Percentiles rank a stretch among this genome's conserved stretches.
Conservation (phyloP, 805 yeast genomes). For the Candida jianshihensis region DNA sequence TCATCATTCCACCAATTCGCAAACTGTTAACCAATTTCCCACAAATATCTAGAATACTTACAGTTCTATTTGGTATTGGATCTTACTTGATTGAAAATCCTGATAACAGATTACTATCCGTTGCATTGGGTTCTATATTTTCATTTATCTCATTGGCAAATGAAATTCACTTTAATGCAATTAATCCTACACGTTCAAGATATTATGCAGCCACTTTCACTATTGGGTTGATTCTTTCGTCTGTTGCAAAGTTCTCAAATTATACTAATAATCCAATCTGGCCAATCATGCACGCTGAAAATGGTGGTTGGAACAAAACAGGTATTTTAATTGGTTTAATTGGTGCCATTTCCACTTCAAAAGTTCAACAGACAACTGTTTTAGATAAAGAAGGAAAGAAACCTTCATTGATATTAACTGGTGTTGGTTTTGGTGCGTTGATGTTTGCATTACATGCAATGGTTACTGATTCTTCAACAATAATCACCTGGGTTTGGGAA, state of each 20-base stretch:
- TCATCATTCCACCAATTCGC: slow-evolving; percentile 40
- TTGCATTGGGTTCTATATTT: slow-evolving; percentile 62
- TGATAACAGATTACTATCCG: slow-evolving; percentile 54
- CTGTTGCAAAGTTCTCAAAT: slow-evolving; percentile 66
- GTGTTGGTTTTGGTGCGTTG: slow-evolving; percentile 70
- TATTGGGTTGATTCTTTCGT: slow-evolving; percentile 67
- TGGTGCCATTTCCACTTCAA: slow-evolving; percentile 58
- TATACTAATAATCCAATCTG: slow-evolving; percentile 91
- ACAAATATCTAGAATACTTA: slow-evolving; percentile 43
- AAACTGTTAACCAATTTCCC: slow-evolving; percentile 37
- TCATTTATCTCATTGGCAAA: slow-evolving; percentile 48
- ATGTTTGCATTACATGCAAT: slow-evolving; percentile 67
- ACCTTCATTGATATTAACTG: slow-evolving; percentile 42
- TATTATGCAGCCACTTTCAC: slow-evolving; percentile 45
- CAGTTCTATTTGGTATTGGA: slow-evolving; percentile 65
- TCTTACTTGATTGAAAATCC: slow-evolving; percentile 68
- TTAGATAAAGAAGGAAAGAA: slow-evolving; percentile 17
- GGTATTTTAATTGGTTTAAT: slow-evolving; percentile 60
- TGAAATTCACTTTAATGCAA: slow-evolving; percentile 23
- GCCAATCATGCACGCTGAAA: slow-evolving; percentile 83
- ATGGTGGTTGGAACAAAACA: slow-evolving; percentile 78
- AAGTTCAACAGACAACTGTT: slow-evolving; percentile 1
- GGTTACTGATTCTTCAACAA: slow-evolving; percentile 76
- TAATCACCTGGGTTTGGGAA: slow-evolving; percentile 94
- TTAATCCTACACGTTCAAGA: slow-evolving; percentile 16